phyloP scores from a whole-genome alignment of 331 rosid genomes.

The Acacia concinna region DNA sequence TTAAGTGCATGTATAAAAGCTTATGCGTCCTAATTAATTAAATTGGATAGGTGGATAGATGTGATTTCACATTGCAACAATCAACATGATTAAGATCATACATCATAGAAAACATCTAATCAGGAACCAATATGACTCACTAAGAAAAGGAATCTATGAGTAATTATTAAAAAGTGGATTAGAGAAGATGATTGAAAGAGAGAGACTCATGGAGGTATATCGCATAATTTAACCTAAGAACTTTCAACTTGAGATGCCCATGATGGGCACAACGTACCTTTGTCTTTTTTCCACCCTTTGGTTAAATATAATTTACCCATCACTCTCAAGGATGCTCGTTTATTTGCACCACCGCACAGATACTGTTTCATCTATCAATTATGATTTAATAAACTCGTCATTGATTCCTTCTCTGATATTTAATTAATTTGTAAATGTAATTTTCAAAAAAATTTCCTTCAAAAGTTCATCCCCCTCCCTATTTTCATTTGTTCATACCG shows the following conservation, averaged over 20 bases:
- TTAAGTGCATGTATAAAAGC: not conserved
- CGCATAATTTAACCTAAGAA: constrained; percentile 30
- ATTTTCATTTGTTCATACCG: not conserved
- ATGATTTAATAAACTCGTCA: constrained; percentile 4
- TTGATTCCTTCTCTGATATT: not conserved
- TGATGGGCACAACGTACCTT: constrained; percentile 41
- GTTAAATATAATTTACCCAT: constrained; percentile 28
- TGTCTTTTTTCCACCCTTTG: not conserved
- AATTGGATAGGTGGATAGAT: not conserved
- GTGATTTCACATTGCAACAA: constrained; percentile 21
- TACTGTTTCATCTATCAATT: constrained; percentile 2
- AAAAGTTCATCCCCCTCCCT: not conserved
- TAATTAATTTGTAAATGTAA: not conserved
- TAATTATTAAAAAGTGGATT: constrained; percentile 31
- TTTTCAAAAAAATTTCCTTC: not conserved
- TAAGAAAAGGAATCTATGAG: constrained; percentile 27
- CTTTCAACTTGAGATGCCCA: constrained; percentile 37
- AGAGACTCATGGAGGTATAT: constrained; percentile 13
- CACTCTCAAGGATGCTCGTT: constrained; percentile 28
- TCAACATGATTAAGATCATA: constrained; percentile 18
- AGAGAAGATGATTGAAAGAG: constrained; percentile 14
- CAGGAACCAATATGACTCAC: constrained; percentile 16
- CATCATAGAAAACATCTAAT: constrained; percentile 32
- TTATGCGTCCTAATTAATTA: not conserved
- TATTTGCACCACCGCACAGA: constrained; percentile 20